A percentile compares a stretch with the other conserved stretches of the same genome.
These are phyloP conservation scores for Cordyceps farinosa DNA, from an alignment of 2,329 filamentous ascomycete species.

Conservation along the genomic window DNA sequence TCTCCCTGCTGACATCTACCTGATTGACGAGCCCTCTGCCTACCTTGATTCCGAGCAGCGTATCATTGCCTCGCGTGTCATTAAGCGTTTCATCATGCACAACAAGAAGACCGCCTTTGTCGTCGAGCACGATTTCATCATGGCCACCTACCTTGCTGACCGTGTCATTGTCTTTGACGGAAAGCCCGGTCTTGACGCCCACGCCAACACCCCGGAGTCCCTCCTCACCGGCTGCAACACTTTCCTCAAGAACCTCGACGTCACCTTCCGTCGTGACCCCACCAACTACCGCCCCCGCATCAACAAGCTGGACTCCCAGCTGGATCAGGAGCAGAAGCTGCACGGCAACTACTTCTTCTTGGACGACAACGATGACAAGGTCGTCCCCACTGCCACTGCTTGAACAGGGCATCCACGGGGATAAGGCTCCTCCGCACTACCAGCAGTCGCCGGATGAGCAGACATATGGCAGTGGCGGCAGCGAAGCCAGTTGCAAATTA, in stretches of 20 bases:
- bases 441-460: slow-evolving; percentile 23
- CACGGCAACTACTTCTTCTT: slow-evolving; percentile 97
- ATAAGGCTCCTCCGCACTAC: slow-evolving; percentile 30
- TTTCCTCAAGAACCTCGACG: slow-evolving; percentile 94
- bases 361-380: slow-evolving; percentile 61
- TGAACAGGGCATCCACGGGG: slow-evolving; percentile 51
- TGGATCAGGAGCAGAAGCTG: slow-evolving; percentile 97
- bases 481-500: slow-evolving; percentile 4
- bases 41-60: slow-evolving; percentile 99
- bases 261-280: slow-evolving; percentile 97
- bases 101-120: slow-evolving; percentile 99
- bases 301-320: slow-evolving; percentile 93
- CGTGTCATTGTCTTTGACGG: slow-evolving; percentile 99
- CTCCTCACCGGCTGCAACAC: slow-evolving; percentile 93
- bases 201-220: slow-evolving; percentile 86
- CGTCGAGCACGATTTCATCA: slow-evolving; percentile 99
- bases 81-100: slow-evolving; percentile 99
- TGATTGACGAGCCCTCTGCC: slow-evolving; percentile 95
- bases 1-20: slow-evolving; percentile 93
- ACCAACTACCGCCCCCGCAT: slow-evolving; percentile 95
- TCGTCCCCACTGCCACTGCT: slow-evolving; percentile 37
- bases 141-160: slow-evolving; percentile 75
- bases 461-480: slow-evolving; percentile 6
- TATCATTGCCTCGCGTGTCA: slow-evolving; percentile 94
- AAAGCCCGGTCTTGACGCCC: slow-evolving; percentile 80